phyloP scores from a whole-genome alignment of 805 yeast species.

The Geotrichum ghanense region DNA sequence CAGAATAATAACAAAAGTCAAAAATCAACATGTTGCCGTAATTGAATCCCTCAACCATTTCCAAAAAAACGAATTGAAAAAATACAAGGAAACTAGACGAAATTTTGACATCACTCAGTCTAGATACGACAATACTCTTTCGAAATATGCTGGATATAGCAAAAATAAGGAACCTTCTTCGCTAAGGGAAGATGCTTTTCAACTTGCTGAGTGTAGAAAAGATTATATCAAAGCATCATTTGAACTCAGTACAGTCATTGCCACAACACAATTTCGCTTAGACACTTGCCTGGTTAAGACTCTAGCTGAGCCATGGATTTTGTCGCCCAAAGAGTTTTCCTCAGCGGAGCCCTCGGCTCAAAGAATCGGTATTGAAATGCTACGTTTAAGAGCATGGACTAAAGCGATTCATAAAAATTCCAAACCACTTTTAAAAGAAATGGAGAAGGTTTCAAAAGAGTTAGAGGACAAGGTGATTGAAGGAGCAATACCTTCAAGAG shows the following conservation, averaged over 20 bases:
- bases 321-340: constrained; percentile 10
- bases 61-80: constrained; percentile 35
- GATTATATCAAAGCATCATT: constrained; percentile 36
- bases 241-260: constrained; percentile 20
- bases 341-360: constrained; percentile 12
- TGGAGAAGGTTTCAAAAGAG: constrained; percentile 45
- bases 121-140: constrained; percentile 52
- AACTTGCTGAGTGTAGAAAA: constrained; percentile 56
- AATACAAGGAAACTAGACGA: constrained; percentile 41
- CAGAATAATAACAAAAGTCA: constrained; percentile 31
- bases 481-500: constrained; percentile 49
- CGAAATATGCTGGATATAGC: constrained; percentile 42
- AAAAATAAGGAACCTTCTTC: constrained; percentile 51
- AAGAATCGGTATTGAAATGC: constrained; percentile 27
- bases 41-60: constrained; percentile 30
- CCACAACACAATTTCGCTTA: constrained; percentile 16
- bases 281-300: constrained; percentile 19
- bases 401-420: constrained; percentile 26
- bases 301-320: constrained; percentile 20
- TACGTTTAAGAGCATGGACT: constrained; percentile 31
- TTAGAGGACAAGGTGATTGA: constrained; percentile 48
- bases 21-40: constrained; percentile 31
- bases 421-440: constrained; percentile 32
- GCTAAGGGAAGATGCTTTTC: constrained; percentile 68
- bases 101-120: constrained; percentile 53